Percentiles rank a stretch among this genome's conserved stretches.
These are phyloP conservation scores for Lepiota brunneoincarnata DNA, from an alignment of 768 basidiomycete species.

Conservation along the genomic window DNA sequence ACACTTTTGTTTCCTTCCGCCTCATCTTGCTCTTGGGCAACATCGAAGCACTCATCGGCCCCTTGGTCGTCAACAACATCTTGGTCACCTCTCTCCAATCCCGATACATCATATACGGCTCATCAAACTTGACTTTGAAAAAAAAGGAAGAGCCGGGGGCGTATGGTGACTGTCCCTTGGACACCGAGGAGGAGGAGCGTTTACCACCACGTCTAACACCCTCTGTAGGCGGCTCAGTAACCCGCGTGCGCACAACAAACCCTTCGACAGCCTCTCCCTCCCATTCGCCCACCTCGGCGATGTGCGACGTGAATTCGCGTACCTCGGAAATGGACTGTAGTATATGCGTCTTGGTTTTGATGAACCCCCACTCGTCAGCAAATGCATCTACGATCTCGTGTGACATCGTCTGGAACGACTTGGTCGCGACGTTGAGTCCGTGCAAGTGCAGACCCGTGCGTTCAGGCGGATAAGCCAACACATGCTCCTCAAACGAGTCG, in stretches of 20 bases:
- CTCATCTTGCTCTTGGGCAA: conserved; percentile 68
- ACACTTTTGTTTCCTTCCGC: conserved; percentile 73
- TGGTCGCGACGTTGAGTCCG: conserved; percentile 75
- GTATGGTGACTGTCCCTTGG: conserved; percentile 63
- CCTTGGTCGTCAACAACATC: conserved; percentile 48
- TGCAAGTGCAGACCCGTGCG: conserved; percentile 91
- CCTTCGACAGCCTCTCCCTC: conserved; percentile 86
- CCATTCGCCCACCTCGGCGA: conserved; percentile 73
- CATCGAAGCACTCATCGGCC: conserved; percentile 26
- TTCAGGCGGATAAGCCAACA: conserved; percentile 77
- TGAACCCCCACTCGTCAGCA: conserved; percentile 90
- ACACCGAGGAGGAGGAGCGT: conserved; percentile 34
- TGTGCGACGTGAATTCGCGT: conserved; percentile 63
- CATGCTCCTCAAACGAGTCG: conserved; percentile 96
- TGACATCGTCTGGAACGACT: conserved; percentile 68
- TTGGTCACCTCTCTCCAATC: conserved; percentile 97
- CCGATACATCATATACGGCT: conserved; percentile 98
- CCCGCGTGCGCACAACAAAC: conserved; percentile 85
- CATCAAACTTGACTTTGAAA: conserved; percentile 99
- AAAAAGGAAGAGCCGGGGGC: conserved; percentile 83
- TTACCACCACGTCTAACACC: conserved; percentile 29
- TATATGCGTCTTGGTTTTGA: conserved; percentile 62
- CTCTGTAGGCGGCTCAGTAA: conserved; percentile 40
- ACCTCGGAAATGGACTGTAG: conserved; percentile 67
- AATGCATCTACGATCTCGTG: conserved; percentile 70